Evolutionary conservation across 352 stramenopile species (phyloP).

Genomic region (Phytophthora tentaculata): DNA sequence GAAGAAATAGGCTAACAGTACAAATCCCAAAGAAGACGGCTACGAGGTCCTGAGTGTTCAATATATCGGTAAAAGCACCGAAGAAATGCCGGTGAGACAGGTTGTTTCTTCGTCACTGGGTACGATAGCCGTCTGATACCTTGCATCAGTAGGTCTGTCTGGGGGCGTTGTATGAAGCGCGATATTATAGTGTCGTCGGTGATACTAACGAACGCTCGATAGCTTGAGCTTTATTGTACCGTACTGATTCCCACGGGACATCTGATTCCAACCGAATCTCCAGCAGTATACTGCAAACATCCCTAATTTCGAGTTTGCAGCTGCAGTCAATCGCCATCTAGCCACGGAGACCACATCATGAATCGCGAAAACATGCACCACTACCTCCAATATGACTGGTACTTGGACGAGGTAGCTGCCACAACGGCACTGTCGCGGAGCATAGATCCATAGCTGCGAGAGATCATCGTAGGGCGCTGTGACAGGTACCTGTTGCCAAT

Average conservation of each 20-base stretch:
- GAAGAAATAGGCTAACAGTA: too few relatives aligned
- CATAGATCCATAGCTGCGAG: neutral
- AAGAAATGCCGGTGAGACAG: neutral
- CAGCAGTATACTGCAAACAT: neutral
- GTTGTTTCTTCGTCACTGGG: neutral
- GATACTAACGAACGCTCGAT: neutral
- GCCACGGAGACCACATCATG: neutral
- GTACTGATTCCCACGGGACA: neutral
- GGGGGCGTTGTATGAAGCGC: neutral
- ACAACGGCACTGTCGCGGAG: neutral
- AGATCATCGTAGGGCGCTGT: neutral
- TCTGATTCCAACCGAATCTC: neutral
- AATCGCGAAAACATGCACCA: neutral
- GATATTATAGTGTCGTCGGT: neutral
- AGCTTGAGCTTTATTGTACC: neutral
- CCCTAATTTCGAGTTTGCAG: neutral
- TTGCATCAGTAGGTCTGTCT: neutral
- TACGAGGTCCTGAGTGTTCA: neutral
- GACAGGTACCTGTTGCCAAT: neutral
- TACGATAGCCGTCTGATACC: neutral
- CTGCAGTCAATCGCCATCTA: neutral
- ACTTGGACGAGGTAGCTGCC: neutral
- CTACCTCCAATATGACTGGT: neutral
- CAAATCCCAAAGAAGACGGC: neutral
- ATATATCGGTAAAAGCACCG: neutral